Evolutionary conservation across 2,329 filamentous ascomycete species (phyloP), one percentile per base, ranked within the genome.

Genomic region (Colletotrichum sp.): DNA sequence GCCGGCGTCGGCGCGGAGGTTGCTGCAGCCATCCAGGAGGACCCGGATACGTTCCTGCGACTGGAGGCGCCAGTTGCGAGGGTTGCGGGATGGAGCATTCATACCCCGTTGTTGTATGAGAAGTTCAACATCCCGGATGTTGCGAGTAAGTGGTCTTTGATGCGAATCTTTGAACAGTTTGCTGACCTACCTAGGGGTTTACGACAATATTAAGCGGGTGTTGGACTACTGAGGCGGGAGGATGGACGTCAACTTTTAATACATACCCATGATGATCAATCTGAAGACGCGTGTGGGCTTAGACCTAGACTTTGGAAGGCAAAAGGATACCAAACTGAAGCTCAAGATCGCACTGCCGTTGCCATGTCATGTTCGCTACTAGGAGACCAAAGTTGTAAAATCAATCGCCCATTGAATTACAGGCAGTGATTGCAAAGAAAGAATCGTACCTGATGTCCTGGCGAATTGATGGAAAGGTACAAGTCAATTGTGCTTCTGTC

Each of bases 61-160:
- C 86, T 98, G 32, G 96, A 98, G 81, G 96, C 96, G 7, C 96
- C 96, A 0, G 94, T 98, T 9, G 91, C 93, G 78, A 91, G 96
- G 66, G 93, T 98, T 7, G 94, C 95, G 5, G 96, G 96, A n/a
- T 98, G 95, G 94, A 95, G 93, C 82, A 96, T 94, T 68, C 96
- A 96, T 83, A 93, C 93, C 36, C 94, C 95, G 1, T 84, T 98
- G 81, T 83, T 93, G 43, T 98, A 92, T 84, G 96, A 98, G 84
- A 92, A 89, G 81, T 95, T 95, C 78, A 93, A 96, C 82, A 88
- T 97, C 71, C 96, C 96, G 1, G 96, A 98, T 85, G 93, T 98
- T 80, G 91, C 94, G 16, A 93, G 96, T 97, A 87, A 92, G 95
- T 94, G 18, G 6, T 28, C 21, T 21, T 4, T 21, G 9, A 21